Conservation (phyloP, 345 rosid genomes). For the Cochlearia excelsa region DNA sequence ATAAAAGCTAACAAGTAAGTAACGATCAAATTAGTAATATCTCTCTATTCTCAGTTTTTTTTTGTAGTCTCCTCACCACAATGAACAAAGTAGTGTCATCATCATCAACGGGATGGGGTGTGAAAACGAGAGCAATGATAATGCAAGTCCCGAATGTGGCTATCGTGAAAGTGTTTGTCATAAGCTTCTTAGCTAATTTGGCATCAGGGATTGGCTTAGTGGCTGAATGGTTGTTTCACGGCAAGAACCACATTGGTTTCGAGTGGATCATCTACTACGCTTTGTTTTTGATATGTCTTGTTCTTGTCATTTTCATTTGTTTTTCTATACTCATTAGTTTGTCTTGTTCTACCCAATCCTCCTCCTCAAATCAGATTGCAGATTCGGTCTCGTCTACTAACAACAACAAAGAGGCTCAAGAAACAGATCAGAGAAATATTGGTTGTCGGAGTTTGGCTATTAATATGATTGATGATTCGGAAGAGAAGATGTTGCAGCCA, state of each 20-base stretch:
- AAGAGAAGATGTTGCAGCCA: background rate
- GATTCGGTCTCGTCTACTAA: slow-evolving; percentile 3
- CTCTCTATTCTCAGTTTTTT: too few relatives aligned
- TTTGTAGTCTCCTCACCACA: too few relatives aligned
- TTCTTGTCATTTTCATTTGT: slow-evolving; percentile 17
- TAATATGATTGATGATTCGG: background rate
- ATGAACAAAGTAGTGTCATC: too few relatives aligned
- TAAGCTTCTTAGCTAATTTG: slow-evolving; percentile 24
- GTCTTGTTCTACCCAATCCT: background rate
- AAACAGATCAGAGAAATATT: background rate
- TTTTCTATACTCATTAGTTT: slow-evolving; percentile 6
- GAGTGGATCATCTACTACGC: slow-evolving; percentile 33
- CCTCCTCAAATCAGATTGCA: slow-evolving; percentile 7
- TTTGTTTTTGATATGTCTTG: slow-evolving; percentile 25
- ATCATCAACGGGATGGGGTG: too few relatives aligned
- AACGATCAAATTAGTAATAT: too few relatives aligned
- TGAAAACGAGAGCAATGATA: background rate
- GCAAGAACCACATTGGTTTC: slow-evolving; percentile 27
- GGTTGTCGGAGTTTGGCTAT: slow-evolving; percentile 15
- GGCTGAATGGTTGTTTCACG: slow-evolving; percentile 31
- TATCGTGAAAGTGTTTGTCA: slow-evolving; percentile 24
- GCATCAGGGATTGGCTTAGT: slow-evolving; percentile 27
- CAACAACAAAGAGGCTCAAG: background rate
- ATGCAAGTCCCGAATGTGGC: slow-evolving; percentile 20
- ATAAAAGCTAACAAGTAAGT: too few relatives aligned